These are phyloP conservation scores for Coelastrella sp. DNA, from an alignment of 139 green algal genomes.

Conservation along the genomic window DNA sequence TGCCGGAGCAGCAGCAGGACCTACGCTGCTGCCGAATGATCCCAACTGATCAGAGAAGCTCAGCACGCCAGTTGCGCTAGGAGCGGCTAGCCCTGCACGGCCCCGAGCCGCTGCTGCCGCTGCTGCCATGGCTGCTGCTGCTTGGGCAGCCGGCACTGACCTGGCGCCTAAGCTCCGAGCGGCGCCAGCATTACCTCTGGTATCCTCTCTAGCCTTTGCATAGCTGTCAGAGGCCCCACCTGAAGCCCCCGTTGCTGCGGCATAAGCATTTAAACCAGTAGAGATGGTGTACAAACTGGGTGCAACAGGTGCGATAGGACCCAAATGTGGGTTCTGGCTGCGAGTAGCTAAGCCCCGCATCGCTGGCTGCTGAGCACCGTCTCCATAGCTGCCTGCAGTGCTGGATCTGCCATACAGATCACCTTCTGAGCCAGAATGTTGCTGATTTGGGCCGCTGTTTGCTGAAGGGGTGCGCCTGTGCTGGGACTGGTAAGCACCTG, in stretches of 20 bases:
- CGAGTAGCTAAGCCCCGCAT: neutral
- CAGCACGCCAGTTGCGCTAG: neutral
- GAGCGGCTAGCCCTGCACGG: neutral
- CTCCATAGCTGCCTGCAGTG: neutral
- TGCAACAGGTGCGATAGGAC: neutral
- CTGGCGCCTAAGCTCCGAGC: neutral
- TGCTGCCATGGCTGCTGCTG: neutral
- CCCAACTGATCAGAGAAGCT: neutral
- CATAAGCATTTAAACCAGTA: neutral
- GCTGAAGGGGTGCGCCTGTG: neutral
- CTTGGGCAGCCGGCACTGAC: neutral
- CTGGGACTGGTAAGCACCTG: neutral
- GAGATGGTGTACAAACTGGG: constrained; percentile 5
- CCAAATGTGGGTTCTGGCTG: constrained; percentile 23
- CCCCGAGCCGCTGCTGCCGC: neutral
- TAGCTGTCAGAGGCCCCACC: neutral
- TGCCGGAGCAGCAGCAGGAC: neutral
- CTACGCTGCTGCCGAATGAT: neutral
- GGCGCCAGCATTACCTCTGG: neutral
- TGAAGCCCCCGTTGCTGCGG: neutral
- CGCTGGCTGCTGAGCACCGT: neutral
- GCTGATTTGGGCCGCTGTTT: neutral
- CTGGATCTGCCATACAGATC: neutral
- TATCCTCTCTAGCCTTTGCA: neutral
- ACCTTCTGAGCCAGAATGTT: neutral